phyloP scores from a whole-genome alignment of 805 yeast species.

The Grigorovia transvaalensis region DNA sequence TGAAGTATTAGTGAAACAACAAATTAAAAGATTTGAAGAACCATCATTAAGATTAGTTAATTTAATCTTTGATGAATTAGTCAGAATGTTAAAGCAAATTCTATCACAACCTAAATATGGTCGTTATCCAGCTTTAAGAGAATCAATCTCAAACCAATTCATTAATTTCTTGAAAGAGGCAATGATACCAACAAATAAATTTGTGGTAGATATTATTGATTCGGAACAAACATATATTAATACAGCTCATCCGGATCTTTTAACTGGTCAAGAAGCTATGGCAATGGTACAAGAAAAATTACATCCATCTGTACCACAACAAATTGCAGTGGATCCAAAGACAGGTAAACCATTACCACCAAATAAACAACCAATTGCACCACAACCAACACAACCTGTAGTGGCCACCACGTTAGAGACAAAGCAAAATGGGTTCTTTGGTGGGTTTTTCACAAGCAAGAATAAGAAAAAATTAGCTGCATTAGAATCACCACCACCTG shows the following conservation, averaged over 20 bases:
- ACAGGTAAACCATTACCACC: conserved; percentile 73
- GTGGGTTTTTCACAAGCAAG: conserved; percentile 87
- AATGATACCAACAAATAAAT: conserved; percentile 72
- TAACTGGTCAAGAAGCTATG: conserved; percentile 93
- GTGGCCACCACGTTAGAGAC: conserved; percentile 9
- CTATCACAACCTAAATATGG: conserved; percentile 70
- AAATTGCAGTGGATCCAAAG: conserved; percentile 75
- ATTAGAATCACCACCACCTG: conserved; percentile 96
- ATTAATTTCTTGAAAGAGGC: conserved; percentile 72
- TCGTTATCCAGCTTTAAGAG: conserved; percentile 86
- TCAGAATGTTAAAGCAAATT: conserved; percentile 78
- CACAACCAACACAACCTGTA: conserved; percentile 12
- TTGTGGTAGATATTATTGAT: conserved; percentile 71
- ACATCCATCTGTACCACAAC: conserved; percentile 59
- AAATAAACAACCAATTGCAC: conserved; percentile 26
- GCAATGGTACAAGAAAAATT: conserved; percentile 78
- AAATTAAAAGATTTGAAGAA: conserved; percentile 87
- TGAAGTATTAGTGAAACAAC: conserved; percentile 90
- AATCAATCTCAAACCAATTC: conserved; percentile 70
- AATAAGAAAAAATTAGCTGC: conserved; percentile 88
- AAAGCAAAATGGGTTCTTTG: conserved; percentile 74
- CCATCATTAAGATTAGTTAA: conserved; percentile 83
- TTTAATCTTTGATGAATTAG: conserved; percentile 88
- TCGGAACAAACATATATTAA: conserved; percentile 92
- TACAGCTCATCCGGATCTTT: conserved; percentile 94